Base-by-base conservation (phyloP, 2,329 filamentous ascomycete species). In the Botrytis fabae region DNA sequence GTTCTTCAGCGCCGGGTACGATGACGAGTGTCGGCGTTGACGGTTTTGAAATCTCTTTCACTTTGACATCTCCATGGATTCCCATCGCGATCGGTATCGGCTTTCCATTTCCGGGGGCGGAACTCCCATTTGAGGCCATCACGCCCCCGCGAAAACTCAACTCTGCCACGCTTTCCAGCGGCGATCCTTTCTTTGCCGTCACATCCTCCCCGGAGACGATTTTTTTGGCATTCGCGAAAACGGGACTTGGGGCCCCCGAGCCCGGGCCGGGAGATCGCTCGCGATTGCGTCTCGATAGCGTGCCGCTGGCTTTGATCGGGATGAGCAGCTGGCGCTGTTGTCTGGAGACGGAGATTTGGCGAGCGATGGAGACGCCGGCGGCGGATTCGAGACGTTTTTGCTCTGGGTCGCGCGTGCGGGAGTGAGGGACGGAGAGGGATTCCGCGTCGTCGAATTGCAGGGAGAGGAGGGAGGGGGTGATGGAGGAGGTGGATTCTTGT, bases 321-420 rank as follows among this genome's bases (percentile, higher is more conserved):
- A 86, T 85, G 28, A 91, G 82, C 75, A 91, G 82, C 78, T 87
- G 85, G 28, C 87, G 84, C 80, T 92, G 90, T 80, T 89, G 85
- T 20, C 86, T 83, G 20, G 89, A 91, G 40, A 92, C 83, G 76
- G 88, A 91, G 76, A 92, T 91, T 79, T 92, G 90, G 1, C 91
- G 85, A 0, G 90, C 90, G 76, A 92, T 92, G 2, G 89, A 91
- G 63, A 91, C 85, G 80, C 91, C 87, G 6, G 90, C 89, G 2
- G 89, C 88, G 61, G 85, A 85, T 75, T 86, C 85, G 22, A 87
- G 80, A 10, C 82, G 84, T 35, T 80, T 80, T 75, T 85, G 83
- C 28, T 74, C 60, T n/a, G 65, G 12, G 28, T 69, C 60, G 4
- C 35, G 60, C 20, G 35, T 57, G 35, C 16, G 48, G 16, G 63